Conservation (phyloP, 805 yeast genomes). For the Kodamaea kakaduensis region DNA sequence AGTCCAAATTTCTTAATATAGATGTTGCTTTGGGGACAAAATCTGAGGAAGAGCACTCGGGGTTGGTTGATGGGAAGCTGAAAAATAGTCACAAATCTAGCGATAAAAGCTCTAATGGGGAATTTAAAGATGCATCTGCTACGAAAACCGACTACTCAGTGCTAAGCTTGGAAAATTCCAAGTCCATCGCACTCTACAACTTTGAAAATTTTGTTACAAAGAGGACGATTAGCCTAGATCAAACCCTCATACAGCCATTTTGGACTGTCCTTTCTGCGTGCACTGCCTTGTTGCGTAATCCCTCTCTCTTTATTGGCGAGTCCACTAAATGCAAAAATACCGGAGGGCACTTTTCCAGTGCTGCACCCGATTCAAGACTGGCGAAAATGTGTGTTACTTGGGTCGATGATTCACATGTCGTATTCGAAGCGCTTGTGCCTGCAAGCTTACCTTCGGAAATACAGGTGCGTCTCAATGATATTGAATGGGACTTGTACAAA, state of each 20-base stretch:
- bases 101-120: no score
- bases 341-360: constrained; percentile 17
- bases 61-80: no score
- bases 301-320: constrained; percentile 30
- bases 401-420: constrained; percentile 29
- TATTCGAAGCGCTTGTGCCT: constrained; percentile 21
- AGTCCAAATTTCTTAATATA: constrained; percentile 12
- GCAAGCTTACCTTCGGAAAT: background rate
- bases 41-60: no score
- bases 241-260: constrained; percentile 32
- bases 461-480: constrained; percentile 19
- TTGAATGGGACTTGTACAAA: constrained; percentile 31
- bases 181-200: constrained; percentile 13
- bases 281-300: constrained; percentile 26
- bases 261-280: constrained; percentile 42
- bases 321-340: constrained; percentile 22
- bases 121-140: no score
- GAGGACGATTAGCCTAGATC: constrained; percentile 7
- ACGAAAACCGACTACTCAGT: no score
- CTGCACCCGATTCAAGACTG: background rate
- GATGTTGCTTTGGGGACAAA: no score
- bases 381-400: constrained; percentile 19
- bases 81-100: no score
- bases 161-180: no score
- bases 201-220: constrained; percentile 15